Evolutionary conservation across 1,139 yeast species (phyloP), one percentile per base, ranked within the genome.

Genomic region (Pichia sp.): DNA sequence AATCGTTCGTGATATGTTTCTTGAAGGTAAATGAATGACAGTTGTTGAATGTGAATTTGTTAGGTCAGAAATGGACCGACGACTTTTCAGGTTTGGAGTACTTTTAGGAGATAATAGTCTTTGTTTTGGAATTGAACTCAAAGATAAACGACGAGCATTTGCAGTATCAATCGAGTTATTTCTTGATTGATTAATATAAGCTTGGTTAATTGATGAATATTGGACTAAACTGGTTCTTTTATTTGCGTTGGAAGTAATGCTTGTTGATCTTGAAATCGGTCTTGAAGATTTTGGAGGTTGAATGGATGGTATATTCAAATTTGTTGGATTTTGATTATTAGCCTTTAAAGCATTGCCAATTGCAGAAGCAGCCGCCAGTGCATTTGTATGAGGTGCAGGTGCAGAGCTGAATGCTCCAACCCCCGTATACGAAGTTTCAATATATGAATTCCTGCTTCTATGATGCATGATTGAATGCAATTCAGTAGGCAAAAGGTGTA

Each of bases 351-450:
- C 69, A 44, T 60, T 54, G 2, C 70, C 71, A 47, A 67, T 66
- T n/a, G 67, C 69, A 11, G 67, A 57, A 13, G 70, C 71, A 10
- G 71, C 71, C 19, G 69, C 70, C 47, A 67, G 52, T 10, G 71
- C 71, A 29, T 62, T 63, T 3, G 65, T 54, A 33, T 55, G 56
- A 5, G 69, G 69, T 1, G 63, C 57, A 1, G 63, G 56, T 10
- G 62, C 60, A 3, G 56, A 51, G 3, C 63, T 55, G 49, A 57
- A 57, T 0, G 57, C 57, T 3, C 57, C 53, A 28, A 62, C 67
- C 10, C 67, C 67, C 9, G 67, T 63, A 44, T 64, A 63, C 2
- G 68, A 61, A 5, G 62, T 49, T 41, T 55, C 53, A 16, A 52
- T 19, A 27, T 54, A 38, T 3, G 54, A 45, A 27, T 45, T 45